Evolutionary conservation across 208 protist genomes (phyloP), one percentile per base, ranked within the genome.

Genomic region (Trypanosoma vivax): DNA sequence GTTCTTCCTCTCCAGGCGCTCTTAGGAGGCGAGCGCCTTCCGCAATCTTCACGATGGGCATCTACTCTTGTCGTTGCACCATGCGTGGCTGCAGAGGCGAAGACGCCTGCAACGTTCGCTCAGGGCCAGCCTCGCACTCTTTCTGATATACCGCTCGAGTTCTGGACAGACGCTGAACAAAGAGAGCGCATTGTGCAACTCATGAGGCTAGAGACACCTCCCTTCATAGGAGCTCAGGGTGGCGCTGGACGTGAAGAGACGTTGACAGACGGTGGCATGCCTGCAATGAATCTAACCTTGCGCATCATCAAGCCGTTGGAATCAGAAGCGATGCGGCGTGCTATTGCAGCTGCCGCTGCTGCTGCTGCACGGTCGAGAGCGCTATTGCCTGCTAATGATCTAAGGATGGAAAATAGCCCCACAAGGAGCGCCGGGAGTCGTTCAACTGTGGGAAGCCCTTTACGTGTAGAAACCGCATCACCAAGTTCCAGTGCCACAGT

Each of bases 1-100:
- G 80, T 89, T 34, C 64, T 89, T 28, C 80, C 84, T 14, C 70
- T 74, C 43, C 78, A 88, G 60, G 65, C 80, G 7, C 53, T 85
- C 5, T 66, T 88, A 0, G 84, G 77, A 14, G 84, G 84, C 3
- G 59, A 60, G 47, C 45, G 64, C 14, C 25, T 56, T 33, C 50
- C 42, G 34, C 39, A 35, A 11, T 49, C 47, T 10, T 13, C 39
- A 43, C 43, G 34, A 28, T 86, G 78, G 70, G 49, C 61, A 23
- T 50, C 60, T 14, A 49, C 77, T 24, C 76, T 71, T 5, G 65
- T 86, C 38, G 66, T 87, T 24, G 74, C 83, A 14, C 81, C 85
- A 9, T 73, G 70, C 33, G 71, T 73, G 7, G 75, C 69, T 28
- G 65, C 55, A 33, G 58, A 58, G 23, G 76, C 71, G 24, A 54